phyloP scores from a whole-genome alignment of 805 yeast genomes.

The Hanseniaspora nectarophila region DNA sequence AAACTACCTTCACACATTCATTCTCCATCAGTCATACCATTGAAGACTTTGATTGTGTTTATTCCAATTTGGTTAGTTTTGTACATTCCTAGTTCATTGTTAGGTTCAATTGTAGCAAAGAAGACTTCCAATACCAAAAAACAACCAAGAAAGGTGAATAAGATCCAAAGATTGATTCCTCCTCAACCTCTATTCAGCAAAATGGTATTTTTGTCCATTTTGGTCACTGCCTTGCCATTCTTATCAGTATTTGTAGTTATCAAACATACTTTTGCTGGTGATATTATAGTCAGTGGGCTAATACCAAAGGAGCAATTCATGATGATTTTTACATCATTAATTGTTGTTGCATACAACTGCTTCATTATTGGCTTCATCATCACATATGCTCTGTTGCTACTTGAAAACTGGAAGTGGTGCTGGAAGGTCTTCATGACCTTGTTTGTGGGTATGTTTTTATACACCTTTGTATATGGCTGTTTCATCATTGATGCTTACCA shows the following conservation, averaged over 20 bases:
- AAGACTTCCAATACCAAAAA: constrained; percentile 45
- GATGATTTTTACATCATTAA: constrained; percentile 82
- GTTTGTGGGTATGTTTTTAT: constrained; percentile 77
- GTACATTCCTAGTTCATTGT: constrained; percentile 70
- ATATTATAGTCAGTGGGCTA: constrained; percentile 84
- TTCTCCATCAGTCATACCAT: constrained; percentile 91
- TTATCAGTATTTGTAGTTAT: constrained; percentile 89
- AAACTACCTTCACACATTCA: constrained; percentile 44
- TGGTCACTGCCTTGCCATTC: constrained; percentile 59
- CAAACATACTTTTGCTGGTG: constrained; percentile 92
- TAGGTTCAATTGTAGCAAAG: constrained; percentile 71
- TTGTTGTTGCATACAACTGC: constrained; percentile 69
- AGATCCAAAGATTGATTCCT: constrained; percentile 93
- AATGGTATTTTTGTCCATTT: constrained; percentile 40
- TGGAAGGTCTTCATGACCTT: constrained; percentile 90
- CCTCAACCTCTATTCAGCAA: constrained; percentile 74
- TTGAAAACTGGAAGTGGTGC: constrained; percentile 94
- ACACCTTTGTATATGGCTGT: constrained; percentile 72
- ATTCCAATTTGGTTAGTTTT: constrained; percentile 73
- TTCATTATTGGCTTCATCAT: constrained; percentile 67
- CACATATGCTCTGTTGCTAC: constrained; percentile 71
- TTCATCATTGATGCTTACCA: constrained; percentile 62
- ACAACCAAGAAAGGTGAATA: constrained; percentile 78
- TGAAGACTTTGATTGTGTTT: constrained; percentile 76
- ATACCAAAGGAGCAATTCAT: constrained; percentile 83